These are phyloP conservation scores for Nannochloris sp. DNA, from an alignment of 139 green algal species.

Conservation along the genomic window DNA sequence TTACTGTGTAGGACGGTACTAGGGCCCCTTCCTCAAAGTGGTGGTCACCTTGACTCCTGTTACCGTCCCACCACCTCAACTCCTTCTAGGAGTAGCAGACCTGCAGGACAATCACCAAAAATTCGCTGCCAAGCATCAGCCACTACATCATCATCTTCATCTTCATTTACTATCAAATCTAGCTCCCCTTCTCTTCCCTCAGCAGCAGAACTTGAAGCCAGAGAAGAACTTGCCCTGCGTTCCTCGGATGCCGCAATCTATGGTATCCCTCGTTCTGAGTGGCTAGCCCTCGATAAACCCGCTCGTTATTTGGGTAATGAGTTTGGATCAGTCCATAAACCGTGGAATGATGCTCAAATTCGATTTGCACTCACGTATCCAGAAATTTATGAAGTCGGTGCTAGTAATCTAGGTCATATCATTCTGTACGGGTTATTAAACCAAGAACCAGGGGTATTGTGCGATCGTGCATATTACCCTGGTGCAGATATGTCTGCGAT, in stretches of 20 bases:
- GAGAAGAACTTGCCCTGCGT: slow-evolving; percentile 12
- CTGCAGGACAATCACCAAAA: background rate
- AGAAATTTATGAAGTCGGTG: slow-evolving; percentile 62
- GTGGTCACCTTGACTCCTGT: no score
- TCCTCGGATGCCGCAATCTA: slow-evolving; percentile 32
- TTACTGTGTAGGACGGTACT: no score
- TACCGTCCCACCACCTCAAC: no score
- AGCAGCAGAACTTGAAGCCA: background rate
- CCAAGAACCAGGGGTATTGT: slow-evolving; percentile 43
- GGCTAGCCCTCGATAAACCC: slow-evolving; percentile 34
- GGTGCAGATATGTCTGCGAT: slow-evolving; percentile 24
- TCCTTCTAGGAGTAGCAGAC: no score
- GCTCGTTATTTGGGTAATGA: slow-evolving; percentile 72
- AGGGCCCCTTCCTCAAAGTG: no score
- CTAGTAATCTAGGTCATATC: slow-evolving; percentile 70
- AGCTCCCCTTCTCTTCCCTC: no score
- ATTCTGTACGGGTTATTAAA: slow-evolving; percentile 67
- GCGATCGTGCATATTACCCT: slow-evolving; percentile 63
- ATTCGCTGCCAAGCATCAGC: background rate
- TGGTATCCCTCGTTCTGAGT: slow-evolving; percentile 38
- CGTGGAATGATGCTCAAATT: slow-evolving; percentile 42
- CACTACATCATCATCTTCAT: no score
- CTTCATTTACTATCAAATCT: no score
- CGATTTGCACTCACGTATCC: slow-evolving; percentile 71
- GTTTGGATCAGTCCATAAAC: slow-evolving; percentile 69